These are phyloP conservation scores for Mucor racemosus DNA, from an alignment of 371 early-diverging fungal species.

Conservation along the genomic window DNA sequence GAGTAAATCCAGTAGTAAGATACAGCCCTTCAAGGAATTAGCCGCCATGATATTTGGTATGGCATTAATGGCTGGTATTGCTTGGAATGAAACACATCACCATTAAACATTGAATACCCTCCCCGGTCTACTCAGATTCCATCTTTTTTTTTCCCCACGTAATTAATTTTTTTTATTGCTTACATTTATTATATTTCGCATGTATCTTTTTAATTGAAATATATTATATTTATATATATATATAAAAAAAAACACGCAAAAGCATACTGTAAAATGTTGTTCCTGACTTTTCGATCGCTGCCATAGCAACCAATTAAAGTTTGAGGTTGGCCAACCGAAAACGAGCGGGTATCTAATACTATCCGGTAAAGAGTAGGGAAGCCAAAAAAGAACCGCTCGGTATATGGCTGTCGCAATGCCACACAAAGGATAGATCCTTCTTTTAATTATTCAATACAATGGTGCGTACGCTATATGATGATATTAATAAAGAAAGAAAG, in stretches of 20 bases:
- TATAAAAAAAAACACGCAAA: not conserved
- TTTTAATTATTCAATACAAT: slow-evolving; percentile 31
- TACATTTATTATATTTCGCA: not conserved
- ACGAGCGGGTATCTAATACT: slow-evolving; percentile 8
- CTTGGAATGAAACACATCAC: slow-evolving; percentile 56
- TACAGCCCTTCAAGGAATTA: slow-evolving; percentile 62
- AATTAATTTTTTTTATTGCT: not conserved
- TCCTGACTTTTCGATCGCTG: not conserved
- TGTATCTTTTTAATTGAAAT: not conserved
- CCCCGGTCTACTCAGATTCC: not conserved
- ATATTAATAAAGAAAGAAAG: slow-evolving; percentile 4
- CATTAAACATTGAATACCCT: slow-evolving; percentile 7
- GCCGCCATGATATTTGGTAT: slow-evolving; percentile 67
- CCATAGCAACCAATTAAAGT: not conserved
- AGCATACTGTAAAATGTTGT: not conserved
- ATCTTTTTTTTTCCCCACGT: not conserved
- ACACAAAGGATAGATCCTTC: slow-evolving; percentile 25
- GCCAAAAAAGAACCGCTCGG: not conserved
- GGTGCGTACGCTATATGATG: slow-evolving; percentile 27
- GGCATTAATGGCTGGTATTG: slow-evolving; percentile 67
- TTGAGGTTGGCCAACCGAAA: not conserved
- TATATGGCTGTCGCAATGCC: slow-evolving; percentile 18
- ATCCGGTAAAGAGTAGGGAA: slow-evolving; percentile 9
- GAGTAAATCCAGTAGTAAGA: slow-evolving; percentile 57
- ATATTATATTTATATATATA: not conserved